Base-by-base conservation (phyloP, 768 basidiomycete genomes). In the Boletus sp. region DNA sequence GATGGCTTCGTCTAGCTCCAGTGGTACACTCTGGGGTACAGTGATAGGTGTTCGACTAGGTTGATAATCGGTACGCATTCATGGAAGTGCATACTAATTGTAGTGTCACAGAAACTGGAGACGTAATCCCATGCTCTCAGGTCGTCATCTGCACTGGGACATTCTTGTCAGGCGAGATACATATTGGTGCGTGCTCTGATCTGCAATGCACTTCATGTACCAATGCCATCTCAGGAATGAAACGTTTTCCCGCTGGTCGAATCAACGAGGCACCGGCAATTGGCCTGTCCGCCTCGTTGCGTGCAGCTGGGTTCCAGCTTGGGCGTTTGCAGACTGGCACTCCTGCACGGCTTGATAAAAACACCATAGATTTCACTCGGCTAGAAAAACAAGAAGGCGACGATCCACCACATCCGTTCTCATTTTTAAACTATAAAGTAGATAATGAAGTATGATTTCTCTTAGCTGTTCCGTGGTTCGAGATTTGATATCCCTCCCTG, bases 121-220 rank as follows among this genome's bases (percentile, higher is more conserved):
- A 93, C 50, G 66, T 85, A 17, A 84, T 95, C 30, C 74, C 76
- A 17, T 95, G 92, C 64, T 84, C 87, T 4, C 85, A 87, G 61
- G 90, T 94, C 11, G 89, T 96, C 30, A 81, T 96, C 14, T 93
- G 92, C 63, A 95, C 93, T 0, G 94, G 94, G 8, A 96, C 94
- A 0, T 96, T 96, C 68, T 80, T 96, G 28, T 88, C 89, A 3
- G 94, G 91, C 11, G 91, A 95, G 73, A 92, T 94, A 45, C 93
- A 95, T 65, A 90, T 96, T 46, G 93, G 92, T 85, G 64, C 29
- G 69, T 50, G 28, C 7, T 10, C 30, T 40, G 52, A 39, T 32
- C 12, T 48, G 17, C n/a, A n/a, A 7, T 41, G 1, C 11, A 24
- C 47, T 40, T 30, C 14, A 9, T 20, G 24, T 24, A 9, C 36